These are phyloP conservation scores for Rubia peregrina DNA, from an alignment of 305 asterid genomes.

Conservation along the genomic window DNA sequence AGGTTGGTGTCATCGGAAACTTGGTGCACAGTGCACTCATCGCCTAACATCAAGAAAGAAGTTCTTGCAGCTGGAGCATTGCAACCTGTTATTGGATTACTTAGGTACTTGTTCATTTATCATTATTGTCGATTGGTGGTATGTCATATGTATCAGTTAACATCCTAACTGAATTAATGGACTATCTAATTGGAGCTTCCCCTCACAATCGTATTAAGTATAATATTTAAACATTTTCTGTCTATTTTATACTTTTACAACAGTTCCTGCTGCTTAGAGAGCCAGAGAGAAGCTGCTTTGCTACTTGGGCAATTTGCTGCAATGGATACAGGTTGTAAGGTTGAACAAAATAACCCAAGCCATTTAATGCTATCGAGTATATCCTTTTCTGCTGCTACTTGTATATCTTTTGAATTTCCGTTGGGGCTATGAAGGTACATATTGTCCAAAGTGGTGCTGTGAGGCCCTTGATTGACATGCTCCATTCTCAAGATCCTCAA, in stretches of 20 bases:
- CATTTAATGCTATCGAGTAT: not conserved
- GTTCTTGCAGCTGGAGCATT: constrained; percentile 96
- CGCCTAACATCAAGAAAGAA: constrained; percentile 94
- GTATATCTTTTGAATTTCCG: constrained; percentile 11
- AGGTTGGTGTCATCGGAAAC: constrained; percentile 97
- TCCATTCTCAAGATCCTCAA: constrained; percentile 86
- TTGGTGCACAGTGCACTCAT: constrained; percentile 97
- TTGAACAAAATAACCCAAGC: constrained; percentile 29
- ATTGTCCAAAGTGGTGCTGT: constrained; percentile 99
- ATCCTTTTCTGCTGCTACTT: not conserved
- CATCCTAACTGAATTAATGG: not conserved
- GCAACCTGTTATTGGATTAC: constrained; percentile 96
- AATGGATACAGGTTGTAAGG: constrained; percentile 98
- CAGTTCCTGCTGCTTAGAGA: constrained; percentile 97
- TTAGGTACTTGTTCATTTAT: constrained; percentile 46
- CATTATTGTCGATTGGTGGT: not conserved
- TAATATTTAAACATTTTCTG: too few relatives aligned
- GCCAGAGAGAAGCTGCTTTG: constrained; percentile 99
- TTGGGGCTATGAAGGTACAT: constrained; percentile 59
- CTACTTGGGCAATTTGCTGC: constrained; percentile 99
- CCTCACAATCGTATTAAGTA: not conserved
- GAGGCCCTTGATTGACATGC: constrained; percentile 92
- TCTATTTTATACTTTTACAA: constrained; percentile 12
- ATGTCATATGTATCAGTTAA: not conserved
- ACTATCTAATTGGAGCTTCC: not conserved